Evolutionary conservation across 371 early-diverging fungal species (phyloP), one percentile per base, ranked within the genome.

Genomic region (Apophysomyces ossiformis): DNA sequence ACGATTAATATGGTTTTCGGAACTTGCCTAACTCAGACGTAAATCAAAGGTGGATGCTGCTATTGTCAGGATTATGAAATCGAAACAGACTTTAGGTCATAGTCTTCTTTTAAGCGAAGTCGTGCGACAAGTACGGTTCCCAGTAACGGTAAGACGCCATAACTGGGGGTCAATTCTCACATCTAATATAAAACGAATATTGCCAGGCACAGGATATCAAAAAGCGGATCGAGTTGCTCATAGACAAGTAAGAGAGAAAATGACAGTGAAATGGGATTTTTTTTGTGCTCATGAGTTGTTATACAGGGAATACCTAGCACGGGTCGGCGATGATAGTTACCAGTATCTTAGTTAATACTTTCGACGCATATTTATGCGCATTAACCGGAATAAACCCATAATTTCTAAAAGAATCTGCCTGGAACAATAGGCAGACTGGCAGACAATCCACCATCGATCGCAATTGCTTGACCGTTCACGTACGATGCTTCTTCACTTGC

Each of bases 51-150:
- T 95, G 9, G 98, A 99, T 77, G 99, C 98, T 1, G 95, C 95
- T 0, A 90, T 98, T 70, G 97, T 97, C 7, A 84, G 98, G 54
- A 90, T 97, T 47, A 91, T 98, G 95, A 99, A 99, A 78, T 81
- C 89, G 4, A 85, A 92, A 38, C 88, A 88, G 70, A 79, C 75
- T 38, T 66, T 93, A 9, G 78, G 76, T 7, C 95, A 95, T 70
- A 79, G 81, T 7, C 61, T 79, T 26, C 77, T 99, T 58, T 74
- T 94, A 38, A 85, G 78, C 41, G 95, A 94, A 66, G 78, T 97
- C 16, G 78, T 90, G 58, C 78, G 87, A 56, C 88, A 90, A 66
- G 77, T 96, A 18, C 87, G 89, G 70, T 97, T 96, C 68, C 85
- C 90, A 13, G 82, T 93, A 37, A 86, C 88, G 79, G 93, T 92